A percentile compares a stretch with the other conserved stretches of the same genome.
Evolutionary conservation across 148 eudicot species (phyloP).

Genomic region (Pharnaceum exiguum): DNA sequence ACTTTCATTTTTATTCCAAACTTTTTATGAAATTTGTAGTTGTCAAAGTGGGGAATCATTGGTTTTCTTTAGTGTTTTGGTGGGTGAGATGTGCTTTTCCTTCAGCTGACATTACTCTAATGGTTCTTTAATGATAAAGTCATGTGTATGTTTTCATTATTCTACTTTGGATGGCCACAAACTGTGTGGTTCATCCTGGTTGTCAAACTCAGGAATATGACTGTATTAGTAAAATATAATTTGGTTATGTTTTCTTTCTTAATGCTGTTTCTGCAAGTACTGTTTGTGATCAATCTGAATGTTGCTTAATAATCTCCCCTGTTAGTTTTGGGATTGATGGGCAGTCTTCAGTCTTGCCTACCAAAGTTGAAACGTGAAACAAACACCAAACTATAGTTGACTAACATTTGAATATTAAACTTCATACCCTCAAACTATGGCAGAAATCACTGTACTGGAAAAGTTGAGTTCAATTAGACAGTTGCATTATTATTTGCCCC

Average conservation of each 20-base stretch:
- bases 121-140: neutral
- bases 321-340: neutral
- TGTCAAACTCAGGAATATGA: neutral
- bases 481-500: too few species aligned
- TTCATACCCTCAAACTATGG: too few species aligned
- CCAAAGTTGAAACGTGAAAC: constrained; percentile 1
- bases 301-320: too few species aligned
- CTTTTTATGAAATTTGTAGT: neutral
- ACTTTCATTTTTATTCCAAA: neutral
- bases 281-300: too few species aligned
- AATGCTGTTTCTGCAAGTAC: neutral
- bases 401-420: neutral
- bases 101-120: neutral
- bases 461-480: too few species aligned
- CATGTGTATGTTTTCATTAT: neutral
- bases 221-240: neutral
- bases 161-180: constrained; percentile 3
- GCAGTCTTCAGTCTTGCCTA: constrained; percentile 1
- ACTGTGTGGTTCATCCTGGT: neutral
- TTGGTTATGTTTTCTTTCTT: neutral
- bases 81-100: constrained; percentile 11
- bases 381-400: neutral
- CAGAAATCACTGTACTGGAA: too few species aligned
- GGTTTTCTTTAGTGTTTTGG: neutral
- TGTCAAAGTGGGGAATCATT: constrained; percentile 11